Conservation (phyloP, 148 eudicot genomes). For the Tetragonia tetragonoides region DNA sequence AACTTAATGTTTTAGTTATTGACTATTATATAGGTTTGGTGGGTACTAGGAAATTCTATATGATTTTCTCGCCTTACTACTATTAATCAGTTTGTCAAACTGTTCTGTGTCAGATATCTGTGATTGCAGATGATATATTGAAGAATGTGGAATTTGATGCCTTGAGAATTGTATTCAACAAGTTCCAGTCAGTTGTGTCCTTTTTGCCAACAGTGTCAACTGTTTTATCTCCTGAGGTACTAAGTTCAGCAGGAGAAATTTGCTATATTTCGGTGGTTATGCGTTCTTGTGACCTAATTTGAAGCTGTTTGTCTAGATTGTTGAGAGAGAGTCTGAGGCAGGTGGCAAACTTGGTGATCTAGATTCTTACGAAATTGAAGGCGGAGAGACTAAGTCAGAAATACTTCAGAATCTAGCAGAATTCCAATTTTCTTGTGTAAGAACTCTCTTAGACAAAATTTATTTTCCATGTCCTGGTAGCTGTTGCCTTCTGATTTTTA, state of each 20-base stretch:
- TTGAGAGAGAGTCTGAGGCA: slow-evolving; percentile 82
- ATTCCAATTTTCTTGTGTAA: slow-evolving; percentile 90
- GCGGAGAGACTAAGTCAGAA: slow-evolving; percentile 84
- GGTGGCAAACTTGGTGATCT: slow-evolving; percentile 84
- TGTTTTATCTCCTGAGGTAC: slow-evolving; percentile 86
- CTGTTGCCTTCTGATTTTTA: background rate
- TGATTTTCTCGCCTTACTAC: background rate
- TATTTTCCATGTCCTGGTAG: background rate
- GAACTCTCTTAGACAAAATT: slow-evolving; percentile 22
- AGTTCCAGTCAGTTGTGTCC: slow-evolving; percentile 79
- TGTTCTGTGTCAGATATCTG: slow-evolving; percentile 65
- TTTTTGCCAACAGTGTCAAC: slow-evolving; percentile 84
- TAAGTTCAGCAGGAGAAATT: background rate
- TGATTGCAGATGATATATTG: slow-evolving; percentile 86
- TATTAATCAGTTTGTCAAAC: background rate
- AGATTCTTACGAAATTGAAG: slow-evolving; percentile 89
- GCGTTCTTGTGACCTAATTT: slow-evolving; percentile 1
- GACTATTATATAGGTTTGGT: background rate
- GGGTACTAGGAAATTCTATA: background rate
- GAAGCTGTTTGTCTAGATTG: slow-evolving; percentile 42
- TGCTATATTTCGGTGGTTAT: background rate
- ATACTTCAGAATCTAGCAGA: slow-evolving; percentile 85
- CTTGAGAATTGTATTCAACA: slow-evolving; percentile 83
- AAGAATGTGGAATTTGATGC: slow-evolving; percentile 94
- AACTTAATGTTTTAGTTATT: background rate